Evolutionary conservation across 805 yeast genomes (phyloP), one percentile per base, ranked within the genome.

Genomic region (Saturnispora dispora): DNA sequence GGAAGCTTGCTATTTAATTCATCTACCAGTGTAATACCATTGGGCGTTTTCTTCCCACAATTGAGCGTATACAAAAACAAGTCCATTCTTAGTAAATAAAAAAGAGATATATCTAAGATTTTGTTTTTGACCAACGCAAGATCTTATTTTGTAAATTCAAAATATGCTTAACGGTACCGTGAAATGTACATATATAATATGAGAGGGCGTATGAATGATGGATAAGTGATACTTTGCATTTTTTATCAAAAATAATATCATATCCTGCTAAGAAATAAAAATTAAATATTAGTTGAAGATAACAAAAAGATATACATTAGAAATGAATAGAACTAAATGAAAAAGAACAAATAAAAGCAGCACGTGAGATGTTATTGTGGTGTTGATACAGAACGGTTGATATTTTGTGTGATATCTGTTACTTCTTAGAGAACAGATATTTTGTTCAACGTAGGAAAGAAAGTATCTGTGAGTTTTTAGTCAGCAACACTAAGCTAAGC

Each of bases 31-130:
- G 56, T 53, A 37, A 5, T 20, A 4, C 41, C 41, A 37, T 37
- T 18, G 1, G 67, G 68, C 23, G 79, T 70, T 18, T 52, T 58
- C 53, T 81, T 82, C 15, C 76, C 83, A 61, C 82, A 75, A 58
- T 83, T 83, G 64, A 76, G 78, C 0, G 88, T 81, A 52, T 71
- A 63, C 1, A 60, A 37, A 20, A 53, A 55, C 4, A 52, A 23
- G 6, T 46, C 25, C 41, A 37, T 37, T 20, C 10, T 10, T 43
- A 13, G 18, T 8, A 15, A 17, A 9, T 9, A 39, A 47, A 17
- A 37, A 47, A 20, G 33, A 15, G 37, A 17, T 39, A 42, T 46
- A 44, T 30, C 0, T 30, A 5, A 13, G 15, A 30, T 1, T 9
- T 30, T 30, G 15, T 30, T 30, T 30, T 13, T 30, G 15, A 30